phyloP scores from a whole-genome alignment of 2,329 filamentous ascomycete species.

The Exserohilum rostratum region DNA sequence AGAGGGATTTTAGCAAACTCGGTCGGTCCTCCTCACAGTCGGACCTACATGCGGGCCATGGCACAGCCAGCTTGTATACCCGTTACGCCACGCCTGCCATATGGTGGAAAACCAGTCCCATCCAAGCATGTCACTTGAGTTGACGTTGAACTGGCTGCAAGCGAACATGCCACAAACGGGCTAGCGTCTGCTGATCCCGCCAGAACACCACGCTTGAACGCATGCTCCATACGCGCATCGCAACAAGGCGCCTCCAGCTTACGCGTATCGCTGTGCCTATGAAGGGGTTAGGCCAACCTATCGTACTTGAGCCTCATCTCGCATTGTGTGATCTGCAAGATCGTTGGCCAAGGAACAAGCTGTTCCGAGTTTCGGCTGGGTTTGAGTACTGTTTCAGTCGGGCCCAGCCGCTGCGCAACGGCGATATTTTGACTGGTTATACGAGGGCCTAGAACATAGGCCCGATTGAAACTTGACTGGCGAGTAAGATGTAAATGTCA shows the following conservation, averaged over 20 bases:
- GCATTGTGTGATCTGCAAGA: slow-evolving; percentile 2
- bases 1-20: too few species aligned
- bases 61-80: too few species aligned
- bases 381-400: slow-evolving; percentile 39
- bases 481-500: too few species aligned
- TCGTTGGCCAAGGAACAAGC: slow-evolving; percentile 2
- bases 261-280: background rate
- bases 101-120: too few species aligned
- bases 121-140: too few species aligned
- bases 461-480: background rate
- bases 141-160: background rate
- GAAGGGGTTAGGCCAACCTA: background rate
- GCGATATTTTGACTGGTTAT: background rate
- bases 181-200: background rate
- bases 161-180: background rate
- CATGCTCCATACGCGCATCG: background rate
- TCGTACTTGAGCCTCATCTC: background rate
- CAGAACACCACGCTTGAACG: background rate
- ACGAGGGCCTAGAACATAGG: background rate
- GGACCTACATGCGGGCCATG: too few species aligned
- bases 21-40: too few species aligned
- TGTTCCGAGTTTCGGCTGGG: slow-evolving; percentile 29
- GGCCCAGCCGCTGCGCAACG: slow-evolving; percentile 1
- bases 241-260: background rate
- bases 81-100: too few species aligned